phyloP scores from a whole-genome alignment of 2,329 filamentous ascomycete genomes.

The Thelonectria rubi region DNA sequence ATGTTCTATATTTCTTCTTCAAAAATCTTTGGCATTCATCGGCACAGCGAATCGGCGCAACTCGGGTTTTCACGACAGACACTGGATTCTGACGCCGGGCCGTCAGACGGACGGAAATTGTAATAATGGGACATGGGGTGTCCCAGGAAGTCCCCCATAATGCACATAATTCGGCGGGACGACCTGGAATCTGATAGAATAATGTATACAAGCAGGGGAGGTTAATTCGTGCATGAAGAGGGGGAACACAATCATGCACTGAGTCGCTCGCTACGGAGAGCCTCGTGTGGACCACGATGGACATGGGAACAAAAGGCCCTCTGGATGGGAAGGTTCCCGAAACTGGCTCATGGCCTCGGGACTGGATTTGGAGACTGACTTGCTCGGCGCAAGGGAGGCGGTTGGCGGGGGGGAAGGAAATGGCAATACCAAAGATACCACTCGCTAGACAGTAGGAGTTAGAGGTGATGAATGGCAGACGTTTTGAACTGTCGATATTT shows the following conservation, averaged over 20 bases:
- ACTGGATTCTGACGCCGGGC: constrained; percentile 42
- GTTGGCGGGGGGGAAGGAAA: constrained; percentile 31
- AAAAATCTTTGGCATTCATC: constrained; percentile 53
- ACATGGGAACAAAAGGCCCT: constrained; percentile 27
- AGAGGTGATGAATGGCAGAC: constrained; percentile 39
- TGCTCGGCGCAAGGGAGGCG: constrained; percentile 35
- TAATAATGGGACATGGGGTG: constrained; percentile 41
- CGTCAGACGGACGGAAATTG: constrained; percentile 40
- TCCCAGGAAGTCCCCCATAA: constrained; percentile 33
- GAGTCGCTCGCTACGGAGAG: constrained; percentile 47
- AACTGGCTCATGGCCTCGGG: constrained; percentile 27
- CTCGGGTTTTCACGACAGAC: constrained; percentile 43
- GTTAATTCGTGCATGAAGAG: constrained; percentile 49
- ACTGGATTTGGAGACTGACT: constrained; percentile 34
- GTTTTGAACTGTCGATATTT: constrained; percentile 29
- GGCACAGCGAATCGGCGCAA: constrained; percentile 53
- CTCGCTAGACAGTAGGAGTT: constrained; percentile 51
- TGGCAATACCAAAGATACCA: constrained; percentile 50
- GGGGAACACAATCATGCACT: constrained; percentile 40
- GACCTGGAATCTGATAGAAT: constrained; percentile 48
- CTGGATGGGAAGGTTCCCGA: constrained; percentile 35
- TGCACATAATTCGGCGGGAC: constrained; percentile 44
- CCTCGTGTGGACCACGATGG: constrained; percentile 31
- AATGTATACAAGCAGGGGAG: constrained; percentile 51
- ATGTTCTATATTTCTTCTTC: constrained; percentile 40